Conservation (phyloP, 805 yeast species). For the Saccharomycopsis vini region DNA sequence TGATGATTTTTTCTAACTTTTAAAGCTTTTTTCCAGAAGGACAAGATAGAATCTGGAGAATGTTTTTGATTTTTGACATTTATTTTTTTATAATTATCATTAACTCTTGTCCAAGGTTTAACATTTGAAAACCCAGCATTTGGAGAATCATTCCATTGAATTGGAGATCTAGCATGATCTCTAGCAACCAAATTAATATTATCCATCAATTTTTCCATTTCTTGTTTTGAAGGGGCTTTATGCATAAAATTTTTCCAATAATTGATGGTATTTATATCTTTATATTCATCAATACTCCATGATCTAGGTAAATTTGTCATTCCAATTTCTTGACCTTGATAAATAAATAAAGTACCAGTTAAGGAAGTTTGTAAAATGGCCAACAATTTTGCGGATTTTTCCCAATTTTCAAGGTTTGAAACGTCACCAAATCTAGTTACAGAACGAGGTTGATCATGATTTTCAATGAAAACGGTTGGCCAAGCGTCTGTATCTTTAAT, state of each 20-base stretch:
- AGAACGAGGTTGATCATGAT: conserved; percentile 51
- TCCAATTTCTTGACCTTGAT: conserved; percentile 57
- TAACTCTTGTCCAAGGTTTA: conserved; percentile 46
- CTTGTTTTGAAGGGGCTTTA: conserved; percentile 17
- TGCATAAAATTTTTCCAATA: conserved; percentile 29
- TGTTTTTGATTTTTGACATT: conserved; percentile 38
- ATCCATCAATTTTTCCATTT: conserved; percentile 26
- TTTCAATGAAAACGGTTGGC: conserved; percentile 47
- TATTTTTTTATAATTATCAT: conserved; percentile 40
- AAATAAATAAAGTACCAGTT: conserved; percentile 47
- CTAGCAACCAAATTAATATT: conserved; percentile 34
- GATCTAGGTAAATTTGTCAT: conserved; percentile 39
- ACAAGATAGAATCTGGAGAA: conserved; percentile 38
- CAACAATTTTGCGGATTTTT: conserved; percentile 39
- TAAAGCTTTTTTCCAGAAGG: conserved; percentile 38
- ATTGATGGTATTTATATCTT: conserved; percentile 40
- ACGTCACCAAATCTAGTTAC: conserved; percentile 44
- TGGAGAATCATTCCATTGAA: conserved; percentile 40
- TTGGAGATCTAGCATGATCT: conserved; percentile 48
- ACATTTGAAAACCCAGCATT: conserved; percentile 41
- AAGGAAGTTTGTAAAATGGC: conserved; percentile 37
- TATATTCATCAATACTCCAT: conserved; percentile 42
- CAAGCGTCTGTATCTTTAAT: conserved; percentile 46
- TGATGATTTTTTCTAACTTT: conserved; percentile 35
- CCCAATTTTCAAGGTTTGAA: conserved; percentile 26